Percentiles rank a stretch among this genome's conserved stretches.
Conservation (phyloP, 108 stramenopile genomes). For the Skeletonema costatum region DNA sequence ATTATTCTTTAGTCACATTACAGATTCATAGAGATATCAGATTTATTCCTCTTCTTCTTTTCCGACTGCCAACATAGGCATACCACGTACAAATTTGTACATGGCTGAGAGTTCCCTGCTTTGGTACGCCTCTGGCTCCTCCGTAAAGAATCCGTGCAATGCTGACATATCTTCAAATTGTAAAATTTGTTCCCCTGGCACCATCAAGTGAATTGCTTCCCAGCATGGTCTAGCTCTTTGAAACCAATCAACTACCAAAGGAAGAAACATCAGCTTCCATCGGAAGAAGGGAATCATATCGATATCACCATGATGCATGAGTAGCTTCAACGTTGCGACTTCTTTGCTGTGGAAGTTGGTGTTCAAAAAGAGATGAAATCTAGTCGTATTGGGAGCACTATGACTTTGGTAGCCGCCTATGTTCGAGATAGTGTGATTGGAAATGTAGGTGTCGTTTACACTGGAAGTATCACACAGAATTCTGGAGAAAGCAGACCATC, state of each 20-base stretch:
- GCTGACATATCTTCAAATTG: background rate
- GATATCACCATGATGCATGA: background rate
- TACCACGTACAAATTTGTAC: constrained; percentile 1
- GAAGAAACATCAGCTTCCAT: background rate
- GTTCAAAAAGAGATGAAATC: background rate
- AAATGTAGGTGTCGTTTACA: constrained; percentile 18
- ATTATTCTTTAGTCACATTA: no score
- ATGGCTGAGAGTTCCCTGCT: background rate
- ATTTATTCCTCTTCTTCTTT: background rate
- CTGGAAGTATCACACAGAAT: constrained; percentile 4
- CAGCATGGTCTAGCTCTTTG: background rate
- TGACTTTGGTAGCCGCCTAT: background rate
- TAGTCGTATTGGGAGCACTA: background rate
- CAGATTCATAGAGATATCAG: background rate
- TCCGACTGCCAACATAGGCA: constrained; percentile 3
- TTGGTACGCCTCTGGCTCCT: background rate
- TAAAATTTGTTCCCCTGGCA: background rate
- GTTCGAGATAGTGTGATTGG: constrained; percentile 8
- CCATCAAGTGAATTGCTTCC: background rate
- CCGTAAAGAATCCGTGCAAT: background rate
- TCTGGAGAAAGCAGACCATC: constrained; percentile 18
- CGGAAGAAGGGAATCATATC: background rate
- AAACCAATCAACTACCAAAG: background rate
- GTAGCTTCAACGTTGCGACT: background rate
- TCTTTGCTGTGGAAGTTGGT: background rate